Percentiles rank a stretch among this genome's conserved stretches.
phyloP scores from a whole-genome alignment of 805 yeast genomes.

The Kockiozyma suomiensis region DNA sequence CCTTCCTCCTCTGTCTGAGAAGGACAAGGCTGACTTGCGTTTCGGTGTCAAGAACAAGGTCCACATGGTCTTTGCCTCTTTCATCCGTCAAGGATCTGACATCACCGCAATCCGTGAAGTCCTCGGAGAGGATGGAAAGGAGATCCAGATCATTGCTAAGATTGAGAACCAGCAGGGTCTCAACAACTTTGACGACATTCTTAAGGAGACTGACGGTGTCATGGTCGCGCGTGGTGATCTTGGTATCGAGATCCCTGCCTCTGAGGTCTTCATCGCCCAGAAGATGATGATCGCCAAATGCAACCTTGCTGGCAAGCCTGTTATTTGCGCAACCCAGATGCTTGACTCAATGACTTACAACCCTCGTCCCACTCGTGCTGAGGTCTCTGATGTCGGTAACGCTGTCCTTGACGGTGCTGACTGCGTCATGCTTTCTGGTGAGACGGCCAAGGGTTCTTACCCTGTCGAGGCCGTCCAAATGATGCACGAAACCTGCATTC shows the following conservation, averaged over 20 bases:
- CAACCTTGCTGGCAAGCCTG: constrained; percentile 99
- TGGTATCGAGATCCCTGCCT: constrained; percentile 99
- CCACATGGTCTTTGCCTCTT: constrained; percentile 98
- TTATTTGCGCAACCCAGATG: constrained; percentile 99
- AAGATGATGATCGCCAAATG: constrained; percentile 99
- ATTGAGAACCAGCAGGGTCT: constrained; percentile 99
- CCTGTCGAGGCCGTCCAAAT: constrained; percentile 96
- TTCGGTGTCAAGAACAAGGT: constrained; percentile 98
- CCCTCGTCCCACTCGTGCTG: constrained; percentile 99
- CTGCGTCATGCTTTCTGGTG: constrained; percentile 99
- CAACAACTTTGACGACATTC: constrained; percentile 97
- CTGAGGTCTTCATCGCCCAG: constrained; percentile 97
- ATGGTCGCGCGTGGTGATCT: constrained; percentile 99
- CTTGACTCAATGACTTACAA: constrained; percentile 98
- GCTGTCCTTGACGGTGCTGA: constrained; percentile 99
- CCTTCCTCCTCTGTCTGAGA: constrained; percentile 95
- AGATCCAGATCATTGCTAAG: constrained; percentile 94
- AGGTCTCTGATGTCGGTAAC: constrained; percentile 98
- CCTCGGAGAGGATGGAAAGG: constrained; percentile 94
- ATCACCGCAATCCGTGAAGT: constrained; percentile 88
- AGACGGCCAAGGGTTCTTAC: constrained; percentile 99
- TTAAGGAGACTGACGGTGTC: constrained; percentile 95
- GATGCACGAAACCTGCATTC: constrained; percentile 97
- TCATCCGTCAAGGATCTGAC: constrained; percentile 93
- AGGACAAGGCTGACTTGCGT: constrained; percentile 87